These are phyloP conservation scores for Exophiala oligosperma DNA, from an alignment of 2,329 filamentous ascomycete species.

Conservation along the genomic window DNA sequence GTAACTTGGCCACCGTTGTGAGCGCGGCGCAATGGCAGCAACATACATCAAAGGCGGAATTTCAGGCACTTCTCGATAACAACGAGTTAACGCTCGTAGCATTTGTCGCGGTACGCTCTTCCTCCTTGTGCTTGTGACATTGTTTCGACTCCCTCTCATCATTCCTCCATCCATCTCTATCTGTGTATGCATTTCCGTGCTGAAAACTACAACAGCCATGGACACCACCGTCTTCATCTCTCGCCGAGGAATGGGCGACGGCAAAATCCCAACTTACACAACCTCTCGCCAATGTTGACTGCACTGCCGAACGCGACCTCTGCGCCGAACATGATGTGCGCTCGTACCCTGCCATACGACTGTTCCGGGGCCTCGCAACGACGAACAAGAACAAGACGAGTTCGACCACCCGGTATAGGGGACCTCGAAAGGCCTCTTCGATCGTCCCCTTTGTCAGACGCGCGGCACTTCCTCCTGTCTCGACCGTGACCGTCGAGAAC, in stretches of 20 bases:
- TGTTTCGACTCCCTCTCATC: not conserved
- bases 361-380: slow-evolving; percentile 38
- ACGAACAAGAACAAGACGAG: slow-evolving; percentile 11
- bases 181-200: too few species aligned
- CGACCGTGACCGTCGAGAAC: not conserved
- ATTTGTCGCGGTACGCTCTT: not conserved
- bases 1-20: not conserved
- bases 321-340: slow-evolving; percentile 45
- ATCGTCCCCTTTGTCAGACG: slow-evolving; percentile 2
- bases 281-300: slow-evolving; percentile 44
- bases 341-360: slow-evolving; percentile 51
- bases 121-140: not conserved
- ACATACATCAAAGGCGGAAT: not conserved
- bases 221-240: slow-evolving; percentile 1
- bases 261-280: slow-evolving; percentile 3
- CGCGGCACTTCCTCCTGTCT: not conserved
- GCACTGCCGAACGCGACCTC: slow-evolving; percentile 36
- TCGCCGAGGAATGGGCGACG: not conserved
- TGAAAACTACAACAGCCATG: not conserved
- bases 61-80: not conserved
- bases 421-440: slow-evolving; percentile 37
- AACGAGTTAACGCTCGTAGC: not conserved
- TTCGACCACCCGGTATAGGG: slow-evolving; percentile 44
- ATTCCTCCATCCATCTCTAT: not conserved
- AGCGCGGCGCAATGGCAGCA: not conserved